Evolutionary conservation across 1,139 yeast genomes (phyloP).

Genomic region (Wickerhamiella infanticola): DNA sequence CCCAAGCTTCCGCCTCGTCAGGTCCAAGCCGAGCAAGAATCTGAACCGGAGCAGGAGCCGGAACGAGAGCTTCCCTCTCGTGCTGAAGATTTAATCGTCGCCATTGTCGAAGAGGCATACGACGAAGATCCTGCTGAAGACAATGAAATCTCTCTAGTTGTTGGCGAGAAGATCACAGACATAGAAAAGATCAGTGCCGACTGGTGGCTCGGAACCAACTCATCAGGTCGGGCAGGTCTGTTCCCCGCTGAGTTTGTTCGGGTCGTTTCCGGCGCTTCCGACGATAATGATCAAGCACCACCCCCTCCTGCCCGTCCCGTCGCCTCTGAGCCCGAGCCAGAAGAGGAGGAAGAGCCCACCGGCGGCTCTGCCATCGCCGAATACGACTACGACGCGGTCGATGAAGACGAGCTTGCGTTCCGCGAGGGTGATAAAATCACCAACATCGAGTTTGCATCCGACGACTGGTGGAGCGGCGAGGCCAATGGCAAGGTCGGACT

Average conservation of each 20-base stretch:
- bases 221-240: constrained; percentile 47
- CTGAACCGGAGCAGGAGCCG: constrained; percentile 9
- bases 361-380: constrained; percentile 56
- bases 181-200: constrained; percentile 60
- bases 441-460: constrained; percentile 79
- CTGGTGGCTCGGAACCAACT: constrained; percentile 70
- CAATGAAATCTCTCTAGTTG: constrained; percentile 50
- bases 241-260: constrained; percentile 63
- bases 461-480: constrained; percentile 95
- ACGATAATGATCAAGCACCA: background rate
- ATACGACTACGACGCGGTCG: constrained; percentile 77
- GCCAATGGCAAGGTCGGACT: constrained; percentile 62
- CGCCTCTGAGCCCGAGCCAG: constrained; percentile 3
- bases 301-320: constrained; percentile 9
- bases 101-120: constrained; percentile 40
- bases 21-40: constrained; percentile 1
- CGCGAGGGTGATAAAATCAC: constrained; percentile 68
- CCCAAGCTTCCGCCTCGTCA: constrained; percentile 4
- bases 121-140: constrained; percentile 63
- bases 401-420: constrained; percentile 76
- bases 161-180: constrained; percentile 49
- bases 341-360: constrained; percentile 7
- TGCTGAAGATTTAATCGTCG: constrained; percentile 22
- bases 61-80: constrained; percentile 8
- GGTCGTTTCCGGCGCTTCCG: constrained; percentile 16